Conservation (phyloP, 768 basidiomycete genomes). For the Amanita inopinata region DNA sequence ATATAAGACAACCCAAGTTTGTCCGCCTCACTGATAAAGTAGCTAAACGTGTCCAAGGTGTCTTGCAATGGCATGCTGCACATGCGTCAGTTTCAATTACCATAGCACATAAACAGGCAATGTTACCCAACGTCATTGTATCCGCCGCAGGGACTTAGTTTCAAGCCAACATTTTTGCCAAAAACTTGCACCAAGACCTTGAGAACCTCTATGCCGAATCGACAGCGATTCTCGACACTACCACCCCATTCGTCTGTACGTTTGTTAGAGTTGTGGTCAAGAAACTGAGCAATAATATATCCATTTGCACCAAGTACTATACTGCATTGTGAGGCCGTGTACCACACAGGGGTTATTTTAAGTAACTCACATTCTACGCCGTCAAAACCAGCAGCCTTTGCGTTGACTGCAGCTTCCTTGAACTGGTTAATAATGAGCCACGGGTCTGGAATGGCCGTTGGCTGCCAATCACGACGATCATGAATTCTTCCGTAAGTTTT, state of each 20-base stretch:
- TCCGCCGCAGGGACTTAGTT: constrained; percentile 33
- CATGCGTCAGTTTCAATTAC: not conserved
- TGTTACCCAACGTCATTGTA: constrained; percentile 40
- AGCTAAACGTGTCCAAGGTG: constrained; percentile 29
- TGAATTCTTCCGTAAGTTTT: too few species aligned
- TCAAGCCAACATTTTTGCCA: constrained; percentile 35
- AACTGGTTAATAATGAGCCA: constrained; percentile 26
- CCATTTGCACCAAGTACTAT: constrained; percentile 35
- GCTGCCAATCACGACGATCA: constrained; percentile 17
- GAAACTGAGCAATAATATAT: constrained; percentile 39
- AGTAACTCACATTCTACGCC: constrained; percentile 35
- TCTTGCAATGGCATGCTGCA: constrained; percentile 34
- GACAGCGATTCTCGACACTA: constrained; percentile 42
- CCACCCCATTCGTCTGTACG: constrained; percentile 56
- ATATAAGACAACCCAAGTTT: constrained; percentile 27
- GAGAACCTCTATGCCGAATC: constrained; percentile 44
- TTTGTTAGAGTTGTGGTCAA: constrained; percentile 36
- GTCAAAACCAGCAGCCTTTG: constrained; percentile 46
- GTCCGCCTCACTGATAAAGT: constrained; percentile 31
- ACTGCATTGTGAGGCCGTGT: not conserved
- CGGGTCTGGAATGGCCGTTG: constrained; percentile 35
- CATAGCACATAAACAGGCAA: constrained; percentile 16
- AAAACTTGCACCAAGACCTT: constrained; percentile 31
- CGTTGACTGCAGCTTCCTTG: constrained; percentile 35
- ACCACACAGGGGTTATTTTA: too few species aligned